Evolutionary conservation across 768 basidiomycete genomes (phyloP).

Genomic region (Tremella yokohamensis): DNA sequence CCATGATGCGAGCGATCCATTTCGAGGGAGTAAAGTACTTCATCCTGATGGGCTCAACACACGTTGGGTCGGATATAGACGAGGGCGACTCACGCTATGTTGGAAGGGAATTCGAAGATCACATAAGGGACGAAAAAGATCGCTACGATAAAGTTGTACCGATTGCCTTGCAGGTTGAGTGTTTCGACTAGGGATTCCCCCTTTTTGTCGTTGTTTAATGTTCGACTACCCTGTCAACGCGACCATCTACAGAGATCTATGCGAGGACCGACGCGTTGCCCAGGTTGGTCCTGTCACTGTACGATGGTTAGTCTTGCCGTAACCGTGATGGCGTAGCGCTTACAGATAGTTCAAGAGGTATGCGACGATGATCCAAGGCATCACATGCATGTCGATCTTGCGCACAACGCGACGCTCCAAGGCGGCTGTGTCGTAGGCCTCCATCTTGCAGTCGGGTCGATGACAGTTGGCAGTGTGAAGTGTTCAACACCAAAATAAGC

Average conservation of each 20-base stretch:
- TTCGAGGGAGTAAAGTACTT: conserved; percentile 29
- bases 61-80: not conserved
- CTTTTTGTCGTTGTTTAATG: conserved; percentile 37
- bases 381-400: conserved; percentile 28
- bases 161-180: conserved; percentile 25
- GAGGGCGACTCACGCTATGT: conserved; percentile 17
- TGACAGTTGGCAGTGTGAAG: too few relatives aligned
- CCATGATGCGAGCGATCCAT: conserved; percentile 38
- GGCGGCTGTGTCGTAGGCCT: not conserved
- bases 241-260: not conserved
- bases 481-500: too few relatives aligned
- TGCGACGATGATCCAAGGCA: conserved; percentile 25
- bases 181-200: conserved; percentile 32
- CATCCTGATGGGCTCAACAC: conserved; percentile 2
- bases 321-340: not conserved
- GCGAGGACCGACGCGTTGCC: conserved; percentile 24
- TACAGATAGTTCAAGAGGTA: conserved; percentile 22
- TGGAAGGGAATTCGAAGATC: conserved; percentile 35
- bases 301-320: too few relatives aligned
- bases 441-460: too few relatives aligned
- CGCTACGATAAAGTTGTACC: conserved; percentile 33
- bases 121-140: conserved; percentile 42
- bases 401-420: conserved; percentile 20
- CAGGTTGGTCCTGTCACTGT: conserved; percentile 26
- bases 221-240: conserved; percentile 11